These are phyloP conservation scores for Colletotrichum eremochloae DNA, from an alignment of 2,329 filamentous ascomycete species.

Conservation along the genomic window DNA sequence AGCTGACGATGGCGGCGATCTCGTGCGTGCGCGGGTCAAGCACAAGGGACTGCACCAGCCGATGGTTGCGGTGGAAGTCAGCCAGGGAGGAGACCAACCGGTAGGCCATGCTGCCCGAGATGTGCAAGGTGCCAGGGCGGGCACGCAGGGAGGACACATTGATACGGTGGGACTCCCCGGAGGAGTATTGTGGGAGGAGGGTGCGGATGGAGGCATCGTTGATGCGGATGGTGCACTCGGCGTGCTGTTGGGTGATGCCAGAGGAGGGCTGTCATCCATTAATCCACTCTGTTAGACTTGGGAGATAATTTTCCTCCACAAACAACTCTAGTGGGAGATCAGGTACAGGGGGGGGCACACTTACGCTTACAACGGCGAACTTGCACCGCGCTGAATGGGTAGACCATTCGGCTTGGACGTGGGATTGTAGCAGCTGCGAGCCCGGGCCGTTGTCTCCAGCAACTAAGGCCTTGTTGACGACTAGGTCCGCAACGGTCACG, in stretches of 20 bases:
- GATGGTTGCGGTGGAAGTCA: conserved; percentile 17
- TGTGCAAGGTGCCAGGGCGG: conserved; percentile 8
- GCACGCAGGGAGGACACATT: conserved; percentile 21
- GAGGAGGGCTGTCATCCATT: not conserved
- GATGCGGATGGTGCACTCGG: not conserved
- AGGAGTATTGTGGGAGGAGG: not conserved
- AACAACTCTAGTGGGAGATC: not conserved
- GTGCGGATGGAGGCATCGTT: not conserved
- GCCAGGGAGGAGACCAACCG: conserved; percentile 14
- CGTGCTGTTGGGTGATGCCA: not conserved
- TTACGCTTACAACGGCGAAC: not conserved
- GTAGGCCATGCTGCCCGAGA: conserved; percentile 18
- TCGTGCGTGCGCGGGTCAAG: conserved; percentile 11
- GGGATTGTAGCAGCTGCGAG: not conserved
- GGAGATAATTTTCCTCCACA: not conserved
- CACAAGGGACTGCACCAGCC: conserved; percentile 14
- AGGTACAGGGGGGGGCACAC: not conserved
- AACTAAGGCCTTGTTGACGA: not conserved
- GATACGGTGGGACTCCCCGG: conserved; percentile 11
- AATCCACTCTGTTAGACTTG: no score
- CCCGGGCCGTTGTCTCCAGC: not conserved
- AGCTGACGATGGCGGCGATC: conserved; percentile 15
- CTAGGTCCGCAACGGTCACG: not conserved
- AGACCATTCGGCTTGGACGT: not conserved
- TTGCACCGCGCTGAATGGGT: not conserved